Percentiles rank a stretch among this genome's conserved stretches.
These are phyloP conservation scores for Hymenoscyphus fraxineus DNA, from an alignment of 2,329 filamentous ascomycete species.

Conservation along the genomic window DNA sequence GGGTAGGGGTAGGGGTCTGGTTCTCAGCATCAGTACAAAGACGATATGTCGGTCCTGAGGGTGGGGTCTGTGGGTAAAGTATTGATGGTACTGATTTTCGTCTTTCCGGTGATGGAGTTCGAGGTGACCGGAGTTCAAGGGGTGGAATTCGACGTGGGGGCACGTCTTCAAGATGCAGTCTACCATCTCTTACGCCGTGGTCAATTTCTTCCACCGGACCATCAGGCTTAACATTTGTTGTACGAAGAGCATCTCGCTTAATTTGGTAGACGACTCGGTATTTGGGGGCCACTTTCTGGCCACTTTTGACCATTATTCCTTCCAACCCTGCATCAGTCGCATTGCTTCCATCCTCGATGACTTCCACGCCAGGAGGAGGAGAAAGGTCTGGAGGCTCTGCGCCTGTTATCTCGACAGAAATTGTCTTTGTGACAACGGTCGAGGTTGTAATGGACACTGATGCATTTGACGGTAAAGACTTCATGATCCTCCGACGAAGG, in stretches of 20 bases:
- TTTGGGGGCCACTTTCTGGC: constrained; percentile 23
- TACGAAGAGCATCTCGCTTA: constrained; percentile 48
- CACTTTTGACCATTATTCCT: constrained; percentile 19
- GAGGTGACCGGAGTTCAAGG: neutral
- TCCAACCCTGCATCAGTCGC: constrained; percentile 17
- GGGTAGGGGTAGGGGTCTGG: neutral
- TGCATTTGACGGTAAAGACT: constrained; percentile 51
- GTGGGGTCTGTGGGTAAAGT: neutral
- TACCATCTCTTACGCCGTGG: constrained; percentile 18
- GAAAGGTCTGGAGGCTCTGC: constrained; percentile 48
- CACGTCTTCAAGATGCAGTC: neutral
- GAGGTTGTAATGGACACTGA: constrained; percentile 58
- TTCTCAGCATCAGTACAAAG: neutral
- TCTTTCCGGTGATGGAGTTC: neutral
- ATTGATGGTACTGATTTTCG: neutral
- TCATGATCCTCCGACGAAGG: constrained; percentile 52
- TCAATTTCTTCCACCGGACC: constrained; percentile 26
- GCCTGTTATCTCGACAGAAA: constrained; percentile 60
- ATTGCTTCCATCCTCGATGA: constrained; percentile 45
- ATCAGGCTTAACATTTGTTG: constrained; percentile 38
- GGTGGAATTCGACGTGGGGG: neutral
- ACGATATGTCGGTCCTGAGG: neutral
- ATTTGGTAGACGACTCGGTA: constrained; percentile 59
- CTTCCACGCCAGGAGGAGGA: constrained; percentile 54
- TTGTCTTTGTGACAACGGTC: constrained; percentile 57